Percentiles rank a stretch among this genome's conserved stretches.
phyloP scores from a whole-genome alignment of 352 stramenopile genomes.

The Globisporangium perplexum region DNA sequence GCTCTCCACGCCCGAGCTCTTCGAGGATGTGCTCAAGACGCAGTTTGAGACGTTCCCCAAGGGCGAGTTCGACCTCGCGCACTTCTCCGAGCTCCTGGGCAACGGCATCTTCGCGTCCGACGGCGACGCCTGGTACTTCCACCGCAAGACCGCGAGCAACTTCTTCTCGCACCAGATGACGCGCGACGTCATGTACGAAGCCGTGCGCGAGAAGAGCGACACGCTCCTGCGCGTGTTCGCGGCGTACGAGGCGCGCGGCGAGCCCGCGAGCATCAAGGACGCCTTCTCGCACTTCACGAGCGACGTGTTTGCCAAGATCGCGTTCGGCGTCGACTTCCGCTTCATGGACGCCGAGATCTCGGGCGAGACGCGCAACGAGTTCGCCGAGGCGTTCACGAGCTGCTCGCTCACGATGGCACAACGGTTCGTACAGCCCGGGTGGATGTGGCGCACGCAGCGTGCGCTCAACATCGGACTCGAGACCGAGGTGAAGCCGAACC shows the following conservation, averaged over 20 bases:
- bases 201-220: background rate
- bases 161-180: constrained; percentile 39
- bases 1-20: constrained; percentile 16
- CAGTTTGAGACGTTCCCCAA: constrained; percentile 31
- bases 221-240: constrained; percentile 6
- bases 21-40: constrained; percentile 34
- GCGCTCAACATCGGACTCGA: constrained; percentile 26
- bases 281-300: constrained; percentile 23
- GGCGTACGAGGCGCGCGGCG: constrained; percentile 2
- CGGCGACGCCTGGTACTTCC: constrained; percentile 27
- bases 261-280: background rate
- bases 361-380: constrained; percentile 14
- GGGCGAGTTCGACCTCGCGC: constrained; percentile 20
- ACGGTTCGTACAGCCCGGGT: constrained; percentile 14
- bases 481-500: background rate
- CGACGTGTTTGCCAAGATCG: constrained; percentile 24
- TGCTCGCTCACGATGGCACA: constrained; percentile 24
- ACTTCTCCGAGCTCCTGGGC: constrained; percentile 25
- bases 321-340: constrained; percentile 23
- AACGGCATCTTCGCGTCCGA: constrained; percentile 37
- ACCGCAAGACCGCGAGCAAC: constrained; percentile 46
- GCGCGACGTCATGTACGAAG: constrained; percentile 26
- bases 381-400: constrained; percentile 36
- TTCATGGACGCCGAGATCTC: background rate
- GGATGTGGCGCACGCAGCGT: constrained; percentile 31